phyloP scores from a whole-genome alignment of 352 stramenopile genomes.

The Globisporangium barbulae region DNA sequence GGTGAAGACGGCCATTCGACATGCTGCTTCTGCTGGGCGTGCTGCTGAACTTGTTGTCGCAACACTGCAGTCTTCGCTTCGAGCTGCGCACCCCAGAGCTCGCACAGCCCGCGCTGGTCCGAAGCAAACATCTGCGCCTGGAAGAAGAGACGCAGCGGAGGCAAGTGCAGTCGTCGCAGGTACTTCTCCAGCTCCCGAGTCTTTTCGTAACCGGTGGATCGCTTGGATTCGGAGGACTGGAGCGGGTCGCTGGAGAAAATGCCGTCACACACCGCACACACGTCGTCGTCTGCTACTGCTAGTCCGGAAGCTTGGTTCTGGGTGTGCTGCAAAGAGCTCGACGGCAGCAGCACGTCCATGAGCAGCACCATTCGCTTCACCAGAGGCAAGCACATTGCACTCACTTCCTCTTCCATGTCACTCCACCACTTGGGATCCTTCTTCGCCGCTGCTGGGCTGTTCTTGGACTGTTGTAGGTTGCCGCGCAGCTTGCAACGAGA shows the following conservation, averaged over 20 bases:
- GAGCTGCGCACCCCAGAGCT: conserved; percentile 71
- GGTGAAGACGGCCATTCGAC: too few relatives aligned
- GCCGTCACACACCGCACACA: conserved; percentile 67
- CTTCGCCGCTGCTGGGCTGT: too few relatives aligned
- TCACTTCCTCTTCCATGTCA: conserved; percentile 40
- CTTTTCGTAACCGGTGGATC: background rate
- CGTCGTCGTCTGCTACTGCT: conserved; percentile 9
- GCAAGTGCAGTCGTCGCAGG: conserved; percentile 60
- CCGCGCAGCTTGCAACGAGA: conserved; percentile 33
- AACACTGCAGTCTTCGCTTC: conserved; percentile 68
- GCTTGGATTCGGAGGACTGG: conserved; percentile 3
- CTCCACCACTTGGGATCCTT: conserved; percentile 1
- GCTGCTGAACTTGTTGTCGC: conserved; percentile 26
- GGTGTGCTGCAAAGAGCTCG: conserved; percentile 10
- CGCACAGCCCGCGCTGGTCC: conserved; percentile 54
- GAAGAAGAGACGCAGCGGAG: conserved; percentile 68
- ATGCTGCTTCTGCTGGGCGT: conserved; percentile 5
- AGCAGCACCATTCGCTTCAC: conserved; percentile 57
- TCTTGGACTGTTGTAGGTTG: background rate
- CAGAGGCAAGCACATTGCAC: conserved; percentile 46
- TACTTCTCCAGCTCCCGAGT: conserved; percentile 33
- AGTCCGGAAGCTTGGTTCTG: background rate
- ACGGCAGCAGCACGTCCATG: conserved; percentile 51
- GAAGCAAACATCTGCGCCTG: conserved; percentile 52
- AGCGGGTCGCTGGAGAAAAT: conserved; percentile 26